Conservation (phyloP, 1,284 basidiomycete species). For the Ceratobasidium sp. region DNA sequence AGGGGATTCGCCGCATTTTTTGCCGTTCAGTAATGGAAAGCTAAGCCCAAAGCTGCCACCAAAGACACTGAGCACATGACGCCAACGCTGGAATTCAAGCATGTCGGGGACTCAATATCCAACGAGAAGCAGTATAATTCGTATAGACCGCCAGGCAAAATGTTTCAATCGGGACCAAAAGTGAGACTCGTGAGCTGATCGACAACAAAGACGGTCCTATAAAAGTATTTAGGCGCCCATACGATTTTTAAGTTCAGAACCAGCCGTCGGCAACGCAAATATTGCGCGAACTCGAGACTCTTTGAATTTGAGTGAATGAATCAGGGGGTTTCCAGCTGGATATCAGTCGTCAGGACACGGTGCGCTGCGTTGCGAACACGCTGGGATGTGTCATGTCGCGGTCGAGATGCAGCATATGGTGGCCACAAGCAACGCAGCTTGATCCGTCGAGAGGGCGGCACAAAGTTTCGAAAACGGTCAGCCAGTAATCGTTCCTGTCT, state of each 20-base stretch:
- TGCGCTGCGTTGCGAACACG: not conserved
- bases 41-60: too few species aligned
- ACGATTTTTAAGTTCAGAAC: slow-evolving; percentile 10
- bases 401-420: not conserved
- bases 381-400: not conserved
- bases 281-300: slow-evolving; percentile 14
- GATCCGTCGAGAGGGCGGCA: not conserved
- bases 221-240: slow-evolving; percentile 2
- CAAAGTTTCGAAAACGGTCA: not conserved
- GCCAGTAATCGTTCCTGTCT: not conserved
- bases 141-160: slow-evolving; percentile 2
- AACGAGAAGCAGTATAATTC: slow-evolving; percentile 4
- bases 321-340: not conserved
- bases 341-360: not conserved
- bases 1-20: too few species aligned
- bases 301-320: not conserved
- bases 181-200: slow-evolving; percentile 7
- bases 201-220: slow-evolving; percentile 3
- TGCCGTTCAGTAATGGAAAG: too few species aligned
- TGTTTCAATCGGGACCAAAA: slow-evolving; percentile 10
- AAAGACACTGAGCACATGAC: too few species aligned
- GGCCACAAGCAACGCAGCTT: not conserved
- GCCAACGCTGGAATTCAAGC: not conserved
- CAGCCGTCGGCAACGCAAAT: slow-evolving; percentile 29
- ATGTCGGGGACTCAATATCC: not conserved